Evolutionary conservation across 164 flowering plant species (phyloP), one percentile per base, ranked within the genome.

Genomic region (Aristolochia contorta): DNA sequence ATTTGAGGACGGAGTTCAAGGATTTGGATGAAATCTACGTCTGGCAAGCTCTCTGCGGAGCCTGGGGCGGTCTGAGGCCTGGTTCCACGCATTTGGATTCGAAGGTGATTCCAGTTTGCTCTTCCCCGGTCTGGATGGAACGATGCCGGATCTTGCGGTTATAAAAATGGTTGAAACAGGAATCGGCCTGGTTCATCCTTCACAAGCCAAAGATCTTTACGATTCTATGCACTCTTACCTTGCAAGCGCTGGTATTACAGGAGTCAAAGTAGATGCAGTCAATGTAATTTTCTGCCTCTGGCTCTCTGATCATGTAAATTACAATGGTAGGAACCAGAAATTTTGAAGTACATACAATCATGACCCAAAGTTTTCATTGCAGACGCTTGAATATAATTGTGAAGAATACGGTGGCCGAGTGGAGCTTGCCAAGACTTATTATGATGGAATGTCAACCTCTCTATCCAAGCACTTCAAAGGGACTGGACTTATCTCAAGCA

Each of bases 11-110:
- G 30, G 30, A 27, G 5, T 27, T 27, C 30, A 27, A 27, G 30
- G 30, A 85, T 4, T 61, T 91, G 30, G 30, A 5, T 27, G 2
- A 27, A 5, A 27, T 91, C 6, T 91, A 27, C 30, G 30, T 27
- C 30, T 27, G 30, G 30, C 96, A 91, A 19, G 91, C 97, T 16
- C 77, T 91, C 1, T 78, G 85, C 57, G 97, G 96, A 22, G 91
- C 89, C 10, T 91, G 97, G 97, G 94, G 96, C 48, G 97, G 97
- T 23, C 88, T 88, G 12, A 78, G 84, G 76, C 91, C 97, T 0
- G 83, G 80, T 6, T 32, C 87, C 10, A 77, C 86, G 9, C 91
- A 79, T 70, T 78, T 88, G 30, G 62, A 78, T 43, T 51, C 85
- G 0, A 81, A 74, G 65, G 57, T 86, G 6, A 51, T 72, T 37